Conservation (phyloP, 352 stramenopile species). For the Phytophthora palmivora region DNA sequence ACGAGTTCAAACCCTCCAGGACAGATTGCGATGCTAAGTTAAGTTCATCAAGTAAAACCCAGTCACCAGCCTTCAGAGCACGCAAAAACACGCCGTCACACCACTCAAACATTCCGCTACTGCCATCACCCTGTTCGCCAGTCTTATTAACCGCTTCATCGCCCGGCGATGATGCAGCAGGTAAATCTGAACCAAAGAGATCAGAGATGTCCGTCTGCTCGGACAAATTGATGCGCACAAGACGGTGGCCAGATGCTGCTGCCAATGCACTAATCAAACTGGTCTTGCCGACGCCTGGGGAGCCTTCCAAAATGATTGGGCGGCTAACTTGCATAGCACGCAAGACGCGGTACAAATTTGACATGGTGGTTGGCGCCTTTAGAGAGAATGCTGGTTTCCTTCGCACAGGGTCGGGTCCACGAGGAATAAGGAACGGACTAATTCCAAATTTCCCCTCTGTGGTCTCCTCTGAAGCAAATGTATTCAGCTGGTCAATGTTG, state of each 20-base stretch:
- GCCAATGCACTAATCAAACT: constrained; percentile 98
- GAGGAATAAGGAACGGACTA: constrained; percentile 87
- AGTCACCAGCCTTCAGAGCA: constrained; percentile 98
- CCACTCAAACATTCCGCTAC: constrained; percentile 95
- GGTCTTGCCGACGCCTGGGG: constrained; percentile 99
- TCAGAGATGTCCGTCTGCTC: constrained; percentile 99
- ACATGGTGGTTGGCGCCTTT: constrained; percentile 96
- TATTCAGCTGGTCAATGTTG: constrained; percentile 64
- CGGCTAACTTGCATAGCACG: constrained; percentile 96
- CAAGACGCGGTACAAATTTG: constrained; percentile 98
- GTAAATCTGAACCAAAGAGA: constrained; percentile 99
- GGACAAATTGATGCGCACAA: constrained; percentile 99
- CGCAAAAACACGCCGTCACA: constrained; percentile 99
- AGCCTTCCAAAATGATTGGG: constrained; percentile 99
- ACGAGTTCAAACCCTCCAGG: constrained; percentile 99
- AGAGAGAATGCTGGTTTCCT: constrained; percentile 93
- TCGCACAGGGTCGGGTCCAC: constrained; percentile 55
- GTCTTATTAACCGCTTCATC: constrained; percentile 25
- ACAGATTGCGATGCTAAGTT: constrained; percentile 99
- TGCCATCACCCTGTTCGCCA: constrained; percentile 9
- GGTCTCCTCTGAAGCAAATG: constrained; percentile 22
- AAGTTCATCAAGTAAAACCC: constrained; percentile 99
- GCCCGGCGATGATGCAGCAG: constrained; percentile 72
- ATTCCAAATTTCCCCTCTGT: constrained; percentile 80
- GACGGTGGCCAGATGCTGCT: constrained; percentile 93